Base-by-base conservation (phyloP, 139 green algal genomes). In the Haematococcus lacustris region DNA sequence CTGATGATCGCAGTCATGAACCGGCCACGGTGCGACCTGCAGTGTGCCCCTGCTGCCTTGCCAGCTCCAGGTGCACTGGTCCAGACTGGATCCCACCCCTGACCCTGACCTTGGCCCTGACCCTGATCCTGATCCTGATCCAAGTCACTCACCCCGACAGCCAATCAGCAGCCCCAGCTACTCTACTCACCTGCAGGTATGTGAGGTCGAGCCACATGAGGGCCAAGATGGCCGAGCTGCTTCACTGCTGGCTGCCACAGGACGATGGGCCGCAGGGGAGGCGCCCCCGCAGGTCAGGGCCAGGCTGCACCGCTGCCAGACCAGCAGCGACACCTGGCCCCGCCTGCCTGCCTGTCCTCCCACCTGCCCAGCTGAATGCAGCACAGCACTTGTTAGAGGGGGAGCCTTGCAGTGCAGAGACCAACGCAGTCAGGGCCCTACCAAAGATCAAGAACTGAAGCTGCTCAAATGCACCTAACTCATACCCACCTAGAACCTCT, bases 171-270 rank as follows among this genome's bases (percentile, higher is more conserved):
- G 26, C 5, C 28, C 17, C 43, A 70, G 5, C 33, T 25, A n/a
- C 32, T 47, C 17, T 5, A 43, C 38, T 51, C 6, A 32, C 82
- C 37, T 38, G 51, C 17, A 72, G 71, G 53, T 87, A 92, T 74
- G 73, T 98, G 3, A 84, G 83, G 25, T 97, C 93, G 74, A 91
- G 89, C 4, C 94, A 94, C 80, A 82, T 97, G 59, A 79, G 94
- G 5, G 82, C 80, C 32, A 92, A 92, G 80, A 87, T 98, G 77
- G 82, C 88, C 21, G 91, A 98, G 77, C 87, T 93, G 34, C 59
- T 90, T 59, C 80, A 88, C 66, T 40, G 76, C 38, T 86, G 78
- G 78, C 59, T 88, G 57, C 85, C 85, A 1, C 60, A 76, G 61
- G 71, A 76, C 40, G 71, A 76, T 28, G 33, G 50, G 47, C 51